Percentiles rank a stretch among this genome's conserved stretches.
Evolutionary conservation across 352 stramenopile genomes (phyloP).

Genomic region (Pythium chondricola): DNA sequence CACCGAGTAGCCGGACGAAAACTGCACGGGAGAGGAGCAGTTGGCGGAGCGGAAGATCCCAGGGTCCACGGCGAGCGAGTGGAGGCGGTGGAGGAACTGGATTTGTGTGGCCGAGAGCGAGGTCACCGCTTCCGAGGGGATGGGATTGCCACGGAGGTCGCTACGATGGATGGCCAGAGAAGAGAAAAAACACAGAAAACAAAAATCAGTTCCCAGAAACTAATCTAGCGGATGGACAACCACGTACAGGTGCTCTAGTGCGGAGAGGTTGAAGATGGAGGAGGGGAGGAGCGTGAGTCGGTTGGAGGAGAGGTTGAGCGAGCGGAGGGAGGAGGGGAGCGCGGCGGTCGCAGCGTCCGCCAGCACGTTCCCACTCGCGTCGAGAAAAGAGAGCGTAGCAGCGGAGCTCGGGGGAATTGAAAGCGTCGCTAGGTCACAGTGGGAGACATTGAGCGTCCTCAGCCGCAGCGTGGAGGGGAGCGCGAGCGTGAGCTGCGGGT

Average conservation of each 20-base stretch:
- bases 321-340: slow-evolving; percentile 1
- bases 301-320: slow-evolving; percentile 15
- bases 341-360: neutral
- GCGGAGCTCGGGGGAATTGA: neutral
- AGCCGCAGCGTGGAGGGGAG: neutral
- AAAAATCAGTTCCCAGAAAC: neutral
- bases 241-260: slow-evolving; percentile 12
- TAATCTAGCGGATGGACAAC: neutral
- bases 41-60: slow-evolving; percentile 6
- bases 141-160: slow-evolving; percentile 12
- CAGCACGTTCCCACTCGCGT: slow-evolving; percentile 14
- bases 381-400: slow-evolving; percentile 3
- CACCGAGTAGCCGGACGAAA: slow-evolving; percentile 10
- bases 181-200: neutral
- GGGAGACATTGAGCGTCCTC: slow-evolving; percentile 7
- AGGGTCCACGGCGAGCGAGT: slow-evolving; percentile 5
- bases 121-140: neutral
- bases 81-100: slow-evolving; percentile 10
- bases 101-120: slow-evolving; percentile 4
- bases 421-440: slow-evolving; percentile 9
- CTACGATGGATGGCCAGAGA: too few species aligned
- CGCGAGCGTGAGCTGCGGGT: neutral
- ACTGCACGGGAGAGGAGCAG: neutral
- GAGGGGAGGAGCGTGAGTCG: slow-evolving; percentile 2
- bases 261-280: slow-evolving; percentile 6